Conservation (phyloP, 164 flowering plant genomes). For the Aristolochia californica region DNA sequence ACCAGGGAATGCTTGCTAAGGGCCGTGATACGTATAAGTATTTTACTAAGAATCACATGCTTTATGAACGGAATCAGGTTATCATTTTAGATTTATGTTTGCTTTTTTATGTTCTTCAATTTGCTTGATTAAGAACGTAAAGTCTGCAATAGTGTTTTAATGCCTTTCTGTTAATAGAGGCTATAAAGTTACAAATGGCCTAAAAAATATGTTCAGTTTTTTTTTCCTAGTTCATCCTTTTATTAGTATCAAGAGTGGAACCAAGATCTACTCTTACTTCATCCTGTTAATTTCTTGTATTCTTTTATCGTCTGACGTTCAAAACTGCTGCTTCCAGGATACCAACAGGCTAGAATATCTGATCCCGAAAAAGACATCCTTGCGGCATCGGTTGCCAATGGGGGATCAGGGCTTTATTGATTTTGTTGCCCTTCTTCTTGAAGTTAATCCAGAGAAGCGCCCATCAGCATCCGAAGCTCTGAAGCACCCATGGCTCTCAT, state of each 20-base stretch:
- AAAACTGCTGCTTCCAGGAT: constrained; percentile 44
- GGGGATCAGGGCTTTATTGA: constrained; percentile 95
- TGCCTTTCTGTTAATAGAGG: too few species aligned
- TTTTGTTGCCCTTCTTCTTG: constrained; percentile 79
- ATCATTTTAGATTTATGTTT: neutral
- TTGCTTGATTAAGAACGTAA: neutral
- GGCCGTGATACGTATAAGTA: constrained; percentile 91
- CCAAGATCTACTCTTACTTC: too few species aligned
- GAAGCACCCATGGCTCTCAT: constrained; percentile 93
- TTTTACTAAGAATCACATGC: constrained; percentile 93
- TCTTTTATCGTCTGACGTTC: too few species aligned
- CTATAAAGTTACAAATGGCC: too few species aligned
- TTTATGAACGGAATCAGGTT: constrained; percentile 96
- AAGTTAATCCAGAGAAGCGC: constrained; percentile 82
- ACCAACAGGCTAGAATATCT: constrained; percentile 78
- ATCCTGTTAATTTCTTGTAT: too few species aligned
- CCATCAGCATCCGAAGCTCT: constrained; percentile 88
- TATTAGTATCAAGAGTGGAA: too few species aligned
- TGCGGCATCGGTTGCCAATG: constrained; percentile 89
- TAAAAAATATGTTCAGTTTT: neutral
- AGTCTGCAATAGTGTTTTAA: too few species aligned
- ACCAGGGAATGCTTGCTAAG: constrained; percentile 83
- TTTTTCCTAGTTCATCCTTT: too few species aligned
- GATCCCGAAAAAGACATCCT: constrained; percentile 87
- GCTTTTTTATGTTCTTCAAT: neutral